A percentile compares a stretch with the other conserved stretches of the same genome.
Conservation (phyloP, 2,329 filamentous ascomycete species). For the Pseudogymnoascus sp. region DNA sequence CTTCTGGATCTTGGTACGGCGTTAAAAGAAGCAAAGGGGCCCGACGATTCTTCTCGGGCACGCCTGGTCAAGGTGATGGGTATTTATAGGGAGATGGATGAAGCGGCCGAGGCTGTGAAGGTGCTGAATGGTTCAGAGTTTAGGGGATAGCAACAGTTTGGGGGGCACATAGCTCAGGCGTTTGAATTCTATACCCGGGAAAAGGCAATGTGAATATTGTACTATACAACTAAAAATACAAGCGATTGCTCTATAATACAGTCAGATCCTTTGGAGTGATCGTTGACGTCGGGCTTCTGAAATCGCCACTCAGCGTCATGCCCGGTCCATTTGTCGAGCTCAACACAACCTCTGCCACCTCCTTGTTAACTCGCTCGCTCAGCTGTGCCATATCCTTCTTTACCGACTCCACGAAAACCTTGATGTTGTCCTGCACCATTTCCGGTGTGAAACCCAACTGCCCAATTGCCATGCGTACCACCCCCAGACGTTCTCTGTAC, state of each 20-base stretch:
- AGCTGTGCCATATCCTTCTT: slow-evolving; percentile 68
- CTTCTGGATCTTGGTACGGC: slow-evolving; percentile 58
- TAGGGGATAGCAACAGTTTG: slow-evolving; percentile 16
- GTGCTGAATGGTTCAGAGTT: slow-evolving; percentile 31
- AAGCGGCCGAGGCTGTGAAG: slow-evolving; percentile 51
- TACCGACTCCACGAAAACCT: slow-evolving; percentile 64
- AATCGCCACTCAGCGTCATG: slow-evolving; percentile 76
- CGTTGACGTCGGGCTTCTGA: slow-evolving; percentile 54
- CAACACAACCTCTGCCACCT: slow-evolving; percentile 69
- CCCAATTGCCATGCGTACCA: slow-evolving; percentile 82
- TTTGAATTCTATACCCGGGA: slow-evolving; percentile 28
- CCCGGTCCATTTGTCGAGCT: slow-evolving; percentile 84
- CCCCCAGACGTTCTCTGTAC: slow-evolving; percentile 79
- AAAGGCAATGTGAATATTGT: slow-evolving; percentile 32
- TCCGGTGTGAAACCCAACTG: slow-evolving; percentile 85
- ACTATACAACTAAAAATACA: slow-evolving; percentile 22
- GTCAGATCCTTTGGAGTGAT: slow-evolving; percentile 47
- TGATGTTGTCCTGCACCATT: slow-evolving; percentile 78
- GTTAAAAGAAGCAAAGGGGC: slow-evolving; percentile 47
- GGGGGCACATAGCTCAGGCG: slow-evolving; percentile 40
- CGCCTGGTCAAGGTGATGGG: slow-evolving; percentile 48
- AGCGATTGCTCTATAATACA: slow-evolving; percentile 45
- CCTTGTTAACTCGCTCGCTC: slow-evolving; percentile 59
- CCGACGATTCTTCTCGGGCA: slow-evolving; percentile 32
- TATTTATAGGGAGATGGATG: slow-evolving; percentile 55